Evolutionary conservation across 306 rosid species (phyloP).

Genomic region (Lagenaria siceraria): DNA sequence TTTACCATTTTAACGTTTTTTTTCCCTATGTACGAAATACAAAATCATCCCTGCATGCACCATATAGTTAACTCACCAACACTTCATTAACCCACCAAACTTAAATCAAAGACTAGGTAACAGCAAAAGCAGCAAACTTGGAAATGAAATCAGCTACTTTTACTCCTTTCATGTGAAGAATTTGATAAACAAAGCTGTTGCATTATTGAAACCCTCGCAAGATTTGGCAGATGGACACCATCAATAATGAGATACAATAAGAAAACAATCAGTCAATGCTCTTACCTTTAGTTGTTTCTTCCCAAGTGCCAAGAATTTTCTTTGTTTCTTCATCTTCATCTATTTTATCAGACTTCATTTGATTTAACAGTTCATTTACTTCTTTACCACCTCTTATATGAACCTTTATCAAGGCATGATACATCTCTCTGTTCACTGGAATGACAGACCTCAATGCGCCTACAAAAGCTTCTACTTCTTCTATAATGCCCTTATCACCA

Average conservation of each 20-base stretch:
- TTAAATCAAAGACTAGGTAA: background rate
- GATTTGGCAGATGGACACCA: background rate
- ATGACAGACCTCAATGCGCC: slow-evolving; percentile 24
- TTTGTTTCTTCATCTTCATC: slow-evolving; percentile 27
- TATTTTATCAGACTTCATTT: slow-evolving; percentile 41
- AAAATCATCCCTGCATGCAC: background rate
- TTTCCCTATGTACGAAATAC: background rate
- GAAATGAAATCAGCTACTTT: background rate
- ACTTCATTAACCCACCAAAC: background rate
- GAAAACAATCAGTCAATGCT: background rate
- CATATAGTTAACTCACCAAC: background rate
- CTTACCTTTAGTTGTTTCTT: slow-evolving; percentile 10
- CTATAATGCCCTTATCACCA: slow-evolving; percentile 40
- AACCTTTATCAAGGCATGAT: slow-evolving; percentile 42
- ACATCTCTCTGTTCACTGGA: slow-evolving; percentile 34
- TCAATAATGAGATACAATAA: background rate
- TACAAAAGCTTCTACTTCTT: slow-evolving; percentile 50
- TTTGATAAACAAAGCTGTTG: background rate
- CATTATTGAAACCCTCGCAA: background rate
- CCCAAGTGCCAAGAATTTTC: slow-evolving; percentile 19
- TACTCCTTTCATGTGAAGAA: background rate
- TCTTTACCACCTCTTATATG: slow-evolving; percentile 40
- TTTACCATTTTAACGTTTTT: background rate
- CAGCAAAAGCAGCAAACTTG: background rate
- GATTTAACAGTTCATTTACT: slow-evolving; percentile 28